Conservation (phyloP, 129 eudicot genomes). For the Flaveria trinervia region DNA sequence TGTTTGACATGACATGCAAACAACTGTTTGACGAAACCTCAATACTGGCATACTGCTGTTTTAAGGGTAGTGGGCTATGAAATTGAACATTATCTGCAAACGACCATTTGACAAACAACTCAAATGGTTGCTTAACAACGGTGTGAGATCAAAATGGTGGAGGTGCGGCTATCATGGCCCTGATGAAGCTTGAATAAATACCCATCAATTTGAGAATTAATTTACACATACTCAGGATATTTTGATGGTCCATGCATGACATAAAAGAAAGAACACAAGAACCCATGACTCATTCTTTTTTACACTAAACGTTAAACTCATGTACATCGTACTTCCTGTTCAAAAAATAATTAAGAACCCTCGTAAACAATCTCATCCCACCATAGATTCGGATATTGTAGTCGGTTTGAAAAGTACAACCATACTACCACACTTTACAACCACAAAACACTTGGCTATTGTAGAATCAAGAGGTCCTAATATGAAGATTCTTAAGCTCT, state of each 20-base stretch:
- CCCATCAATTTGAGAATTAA: conserved; percentile 8
- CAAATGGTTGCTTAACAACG: too few species aligned
- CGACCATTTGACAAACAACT: too few species aligned
- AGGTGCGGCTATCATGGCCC: too few species aligned
- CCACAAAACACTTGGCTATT: conserved; percentile 5
- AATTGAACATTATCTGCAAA: too few species aligned
- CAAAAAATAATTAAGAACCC: conserved; percentile 31
- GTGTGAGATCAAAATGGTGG: too few species aligned
- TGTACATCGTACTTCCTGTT: conserved; percentile 35
- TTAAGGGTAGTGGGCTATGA: too few species aligned
- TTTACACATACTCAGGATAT: conserved; percentile 6
- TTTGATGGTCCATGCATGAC: conserved; percentile 15
- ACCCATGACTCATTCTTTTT: conserved; percentile 22
- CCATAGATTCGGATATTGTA: conserved; percentile 1
- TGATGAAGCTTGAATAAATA: conserved; percentile 20
- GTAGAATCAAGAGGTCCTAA: conserved; percentile 2
- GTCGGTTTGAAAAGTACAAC: conserved; percentile 16
- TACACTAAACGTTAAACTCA: conserved; percentile 32
- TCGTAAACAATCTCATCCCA: conserved; percentile 11
- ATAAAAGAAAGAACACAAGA: conserved; percentile 21
- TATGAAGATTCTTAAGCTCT: conserved; percentile 34
- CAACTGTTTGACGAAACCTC: too few species aligned
- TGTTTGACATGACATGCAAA: too few species aligned
- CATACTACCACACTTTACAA: conserved; percentile 20
- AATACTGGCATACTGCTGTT: too few species aligned